phyloP scores from a whole-genome alignment of 805 yeast species.

The Millerozyma acaciae region DNA sequence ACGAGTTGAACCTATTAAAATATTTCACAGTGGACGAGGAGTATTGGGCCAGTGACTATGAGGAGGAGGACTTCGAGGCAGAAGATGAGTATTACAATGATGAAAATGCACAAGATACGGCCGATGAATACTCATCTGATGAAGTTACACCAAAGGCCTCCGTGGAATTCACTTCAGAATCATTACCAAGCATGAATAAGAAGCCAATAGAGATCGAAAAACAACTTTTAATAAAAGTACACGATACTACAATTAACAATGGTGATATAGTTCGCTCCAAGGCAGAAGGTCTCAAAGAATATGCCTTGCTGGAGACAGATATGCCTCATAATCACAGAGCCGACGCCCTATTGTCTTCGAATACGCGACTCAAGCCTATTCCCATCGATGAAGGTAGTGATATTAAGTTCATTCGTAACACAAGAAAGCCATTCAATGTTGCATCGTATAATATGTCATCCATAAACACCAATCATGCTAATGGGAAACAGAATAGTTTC shows the following conservation, averaged over 20 bases:
- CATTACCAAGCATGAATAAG: too few relatives aligned
- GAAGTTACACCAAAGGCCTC: too few relatives aligned
- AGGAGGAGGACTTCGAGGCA: slow-evolving; percentile 35
- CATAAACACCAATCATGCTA: slow-evolving; percentile 7
- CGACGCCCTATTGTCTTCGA: slow-evolving; percentile 39
- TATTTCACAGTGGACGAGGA: slow-evolving; percentile 80
- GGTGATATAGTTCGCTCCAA: too few relatives aligned
- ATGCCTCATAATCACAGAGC: slow-evolving; percentile 40
- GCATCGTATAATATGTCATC: slow-evolving; percentile 49
- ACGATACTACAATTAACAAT: too few relatives aligned
- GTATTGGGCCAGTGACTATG: slow-evolving; percentile 47
- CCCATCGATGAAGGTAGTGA: slow-evolving; percentile 29
- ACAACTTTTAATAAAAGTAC: background rate
- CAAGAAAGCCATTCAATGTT: slow-evolving; percentile 60
- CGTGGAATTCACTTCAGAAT: too few relatives aligned
- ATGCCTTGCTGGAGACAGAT: slow-evolving; percentile 4
- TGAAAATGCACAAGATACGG: slow-evolving; percentile 22
- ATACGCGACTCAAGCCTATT: slow-evolving; percentile 36
- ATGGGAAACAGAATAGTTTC: slow-evolving; percentile 7
- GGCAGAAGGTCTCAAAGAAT: slow-evolving; percentile 5
- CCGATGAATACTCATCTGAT: slow-evolving; percentile 7
- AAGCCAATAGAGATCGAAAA: slow-evolving; percentile 9
- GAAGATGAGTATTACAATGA: slow-evolving; percentile 20
- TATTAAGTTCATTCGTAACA: slow-evolving; percentile 31
- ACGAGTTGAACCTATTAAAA: slow-evolving; percentile 55